Percentiles rank a stretch among this genome's conserved stretches.
Evolutionary conservation across 345 rosid species (phyloP).

Genomic region (Trapa bicornis): DNA sequence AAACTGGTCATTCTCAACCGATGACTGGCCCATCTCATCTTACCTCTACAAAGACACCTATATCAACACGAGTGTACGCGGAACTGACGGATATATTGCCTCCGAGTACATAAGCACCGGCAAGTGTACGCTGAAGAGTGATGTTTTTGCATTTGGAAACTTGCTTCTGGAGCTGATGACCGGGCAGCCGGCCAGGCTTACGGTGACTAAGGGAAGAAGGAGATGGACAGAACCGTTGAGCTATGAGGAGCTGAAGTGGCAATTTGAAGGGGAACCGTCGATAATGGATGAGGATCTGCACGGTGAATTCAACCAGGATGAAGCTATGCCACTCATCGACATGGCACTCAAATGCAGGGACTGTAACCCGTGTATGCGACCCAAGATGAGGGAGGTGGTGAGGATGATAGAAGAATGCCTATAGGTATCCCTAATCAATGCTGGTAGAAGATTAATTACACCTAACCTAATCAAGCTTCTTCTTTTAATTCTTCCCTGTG

Average conservation of each 20-base stretch:
- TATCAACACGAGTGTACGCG: neutral
- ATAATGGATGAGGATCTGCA: neutral
- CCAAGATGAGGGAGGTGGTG: neutral
- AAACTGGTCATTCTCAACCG: neutral
- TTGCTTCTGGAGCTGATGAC: conserved; percentile 7
- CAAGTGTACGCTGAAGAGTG: conserved; percentile 5
- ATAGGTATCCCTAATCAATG: neutral
- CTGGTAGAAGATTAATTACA: neutral
- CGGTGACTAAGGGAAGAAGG: neutral
- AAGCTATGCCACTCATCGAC: conserved; percentile 1
- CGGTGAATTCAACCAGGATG: neutral
- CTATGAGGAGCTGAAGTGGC: neutral
- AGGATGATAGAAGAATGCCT: neutral
- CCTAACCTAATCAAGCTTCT: neutral
- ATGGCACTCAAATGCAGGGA: neutral
- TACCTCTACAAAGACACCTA: neutral
- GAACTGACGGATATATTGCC: neutral
- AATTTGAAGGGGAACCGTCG: neutral
- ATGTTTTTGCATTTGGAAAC: conserved; percentile 6
- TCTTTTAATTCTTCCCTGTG: neutral
- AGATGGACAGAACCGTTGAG: neutral
- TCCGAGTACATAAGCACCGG: conserved; percentile 1
- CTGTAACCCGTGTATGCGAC: conserved; percentile 1
- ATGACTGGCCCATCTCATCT: neutral
- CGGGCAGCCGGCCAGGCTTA: neutral